These are phyloP conservation scores for Galium porrigens DNA, from an alignment of 305 asterid species.

Conservation along the genomic window DNA sequence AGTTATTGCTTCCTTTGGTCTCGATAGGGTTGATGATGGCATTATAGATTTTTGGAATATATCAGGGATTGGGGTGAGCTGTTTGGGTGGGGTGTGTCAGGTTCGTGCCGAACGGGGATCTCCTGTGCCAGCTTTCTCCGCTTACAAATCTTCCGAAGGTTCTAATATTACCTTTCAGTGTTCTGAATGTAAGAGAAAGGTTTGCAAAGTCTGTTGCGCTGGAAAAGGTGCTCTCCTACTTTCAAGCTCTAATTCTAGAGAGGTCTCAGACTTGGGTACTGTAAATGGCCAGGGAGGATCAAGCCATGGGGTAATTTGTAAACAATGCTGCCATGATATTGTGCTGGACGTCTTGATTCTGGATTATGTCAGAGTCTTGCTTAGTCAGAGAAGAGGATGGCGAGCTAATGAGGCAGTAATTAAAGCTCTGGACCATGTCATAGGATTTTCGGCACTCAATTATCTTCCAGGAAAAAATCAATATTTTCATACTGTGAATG, in stretches of 20 bases:
- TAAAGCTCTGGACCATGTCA: slow-evolving; percentile 46
- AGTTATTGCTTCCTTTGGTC: slow-evolving; percentile 69
- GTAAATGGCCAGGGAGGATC: slow-evolving; percentile 54
- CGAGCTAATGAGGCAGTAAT: slow-evolving; percentile 54
- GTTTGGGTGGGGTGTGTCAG: slow-evolving; percentile 71
- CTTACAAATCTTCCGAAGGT: slow-evolving; percentile 30
- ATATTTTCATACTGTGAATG: slow-evolving; percentile 24
- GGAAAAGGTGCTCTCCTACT: slow-evolving; percentile 81
- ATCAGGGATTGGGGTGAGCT: slow-evolving; percentile 47
- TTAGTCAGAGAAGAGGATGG: slow-evolving; percentile 49
- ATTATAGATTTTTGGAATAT: slow-evolving; percentile 85
- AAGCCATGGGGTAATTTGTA: slow-evolving; percentile 53
- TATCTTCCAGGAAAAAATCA: slow-evolving; percentile 26
- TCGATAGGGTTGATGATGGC: slow-evolving; percentile 42
- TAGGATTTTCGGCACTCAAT: slow-evolving; percentile 38
- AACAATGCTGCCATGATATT: slow-evolving; percentile 65
- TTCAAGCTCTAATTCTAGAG: slow-evolving; percentile 38
- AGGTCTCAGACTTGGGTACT: slow-evolving; percentile 39
- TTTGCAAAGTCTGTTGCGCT: slow-evolving; percentile 82
- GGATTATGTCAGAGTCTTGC: slow-evolving; percentile 71
- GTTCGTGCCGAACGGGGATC: slow-evolving; percentile 57
- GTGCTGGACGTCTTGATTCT: slow-evolving; percentile 61
- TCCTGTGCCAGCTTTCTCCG: slow-evolving; percentile 23
- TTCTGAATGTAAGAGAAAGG: slow-evolving; percentile 61
- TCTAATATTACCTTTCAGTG: slow-evolving; percentile 43